phyloP scores from a whole-genome alignment of 2,329 filamentous ascomycete species.

The Chalaropsis ovoidea region DNA sequence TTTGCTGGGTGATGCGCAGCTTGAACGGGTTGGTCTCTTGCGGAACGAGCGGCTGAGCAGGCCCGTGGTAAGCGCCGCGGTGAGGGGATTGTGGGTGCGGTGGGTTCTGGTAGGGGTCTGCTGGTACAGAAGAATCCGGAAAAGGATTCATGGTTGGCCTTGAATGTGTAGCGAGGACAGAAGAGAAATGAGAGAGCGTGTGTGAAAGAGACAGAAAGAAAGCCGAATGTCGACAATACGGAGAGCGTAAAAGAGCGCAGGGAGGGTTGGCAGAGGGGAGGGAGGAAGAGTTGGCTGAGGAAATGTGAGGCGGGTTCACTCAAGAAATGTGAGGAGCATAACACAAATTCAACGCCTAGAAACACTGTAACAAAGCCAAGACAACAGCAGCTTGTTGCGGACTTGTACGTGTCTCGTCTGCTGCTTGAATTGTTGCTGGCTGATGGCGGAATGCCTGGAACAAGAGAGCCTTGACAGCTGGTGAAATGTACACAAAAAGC shows the following conservation, averaged over 20 bases:
- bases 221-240: background rate
- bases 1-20: slow-evolving; percentile 11
- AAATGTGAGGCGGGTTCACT: no score
- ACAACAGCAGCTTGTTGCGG: background rate
- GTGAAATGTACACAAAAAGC: background rate
- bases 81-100: slow-evolving; percentile 1
- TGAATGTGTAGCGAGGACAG: background rate
- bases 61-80: background rate
- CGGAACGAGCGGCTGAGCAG: background rate
- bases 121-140: background rate
- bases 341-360: background rate
- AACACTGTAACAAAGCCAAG: background rate
- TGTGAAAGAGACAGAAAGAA: background rate
- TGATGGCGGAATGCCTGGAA: background rate
- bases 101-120: slow-evolving; percentile 1
- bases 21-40: slow-evolving; percentile 20
- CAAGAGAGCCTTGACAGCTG: background rate
- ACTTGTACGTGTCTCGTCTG: background rate
- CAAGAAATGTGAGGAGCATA: no score
- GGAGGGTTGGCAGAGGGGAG: no score
- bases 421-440: background rate
- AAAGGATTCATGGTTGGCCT: slow-evolving; percentile 6
- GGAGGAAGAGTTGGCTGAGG: no score
- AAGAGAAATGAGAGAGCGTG: background rate
- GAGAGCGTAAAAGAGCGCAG: background rate